phyloP scores from a whole-genome alignment of 2,329 filamentous ascomycete genomes.

The Penicillium glabrum region DNA sequence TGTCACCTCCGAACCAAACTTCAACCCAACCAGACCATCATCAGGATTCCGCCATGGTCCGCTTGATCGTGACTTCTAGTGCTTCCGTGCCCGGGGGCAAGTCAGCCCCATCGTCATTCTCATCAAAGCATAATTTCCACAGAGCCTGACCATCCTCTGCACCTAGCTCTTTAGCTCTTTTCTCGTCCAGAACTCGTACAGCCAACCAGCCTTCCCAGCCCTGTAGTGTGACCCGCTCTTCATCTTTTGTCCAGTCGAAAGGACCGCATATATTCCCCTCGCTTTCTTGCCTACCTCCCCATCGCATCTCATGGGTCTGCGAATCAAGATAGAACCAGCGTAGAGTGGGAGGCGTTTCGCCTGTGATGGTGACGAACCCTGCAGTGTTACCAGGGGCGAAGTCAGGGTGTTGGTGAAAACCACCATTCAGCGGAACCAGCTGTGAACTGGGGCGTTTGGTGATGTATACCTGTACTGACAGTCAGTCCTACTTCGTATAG shows the following conservation, averaged over 20 bases:
- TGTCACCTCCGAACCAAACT: not conserved
- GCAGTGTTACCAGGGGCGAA: too few relatives aligned
- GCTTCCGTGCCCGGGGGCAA: not conserved
- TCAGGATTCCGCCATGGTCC: not conserved
- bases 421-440: too few relatives aligned
- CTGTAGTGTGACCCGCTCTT: not conserved
- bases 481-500: too few relatives aligned
- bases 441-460: too few relatives aligned
- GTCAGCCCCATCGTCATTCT: not conserved
- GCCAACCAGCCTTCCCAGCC: not conserved
- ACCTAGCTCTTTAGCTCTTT: not conserved
- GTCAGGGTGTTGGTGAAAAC: too few relatives aligned
- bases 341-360: too few relatives aligned
- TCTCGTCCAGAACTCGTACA: not conserved
- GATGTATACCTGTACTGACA: too few relatives aligned
- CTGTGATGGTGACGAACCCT: too few relatives aligned
- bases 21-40: not conserved
- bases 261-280: not conserved
- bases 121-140: not conserved
- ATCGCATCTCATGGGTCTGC: too few relatives aligned
- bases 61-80: not conserved
- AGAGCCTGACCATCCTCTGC: not conserved
- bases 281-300: not conserved
- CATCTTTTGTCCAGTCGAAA: not conserved
- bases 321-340: too few relatives aligned